A percentile compares a stretch with the other conserved stretches of the same genome.
These are phyloP conservation scores for Zopfia rhizophila DNA, from an alignment of 2,329 filamentous ascomycete genomes.

Conservation along the genomic window DNA sequence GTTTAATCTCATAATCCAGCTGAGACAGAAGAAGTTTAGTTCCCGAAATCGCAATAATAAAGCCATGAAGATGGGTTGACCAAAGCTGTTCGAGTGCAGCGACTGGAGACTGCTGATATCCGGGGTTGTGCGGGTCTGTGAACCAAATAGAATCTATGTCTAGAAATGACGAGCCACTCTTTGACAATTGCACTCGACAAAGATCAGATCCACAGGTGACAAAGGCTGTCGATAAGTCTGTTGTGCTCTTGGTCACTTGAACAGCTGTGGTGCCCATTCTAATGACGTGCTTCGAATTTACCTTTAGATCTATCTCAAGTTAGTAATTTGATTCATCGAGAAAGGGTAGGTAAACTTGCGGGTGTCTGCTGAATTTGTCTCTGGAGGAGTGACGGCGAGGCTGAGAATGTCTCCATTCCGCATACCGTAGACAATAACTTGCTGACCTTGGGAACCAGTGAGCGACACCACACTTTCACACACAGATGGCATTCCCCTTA, in stretches of 20 bases:
- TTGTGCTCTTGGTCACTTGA: constrained; percentile 33
- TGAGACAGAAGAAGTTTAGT: constrained; percentile 60
- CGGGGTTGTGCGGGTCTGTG: constrained; percentile 37
- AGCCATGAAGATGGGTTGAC: constrained; percentile 48
- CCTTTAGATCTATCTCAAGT: background rate
- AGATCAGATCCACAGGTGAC: constrained; percentile 52
- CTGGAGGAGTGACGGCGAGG: constrained; percentile 1
- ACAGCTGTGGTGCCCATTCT: constrained; percentile 44
- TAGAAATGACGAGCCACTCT: constrained; percentile 14
- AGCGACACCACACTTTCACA: constrained; percentile 46
- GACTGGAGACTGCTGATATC: constrained; percentile 42
- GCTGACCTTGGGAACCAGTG: constrained; percentile 9
- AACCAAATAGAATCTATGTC: constrained; percentile 52
- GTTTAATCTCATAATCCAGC: constrained; percentile 51
- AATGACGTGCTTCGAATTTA: constrained; percentile 1
- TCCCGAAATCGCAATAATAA: constrained; percentile 60
- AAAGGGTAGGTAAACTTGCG: background rate
- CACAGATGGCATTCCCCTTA: constrained; percentile 23
- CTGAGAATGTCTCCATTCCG: constrained; percentile 46
- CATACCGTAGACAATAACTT: constrained; percentile 47
- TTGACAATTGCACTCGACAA: constrained; percentile 41
- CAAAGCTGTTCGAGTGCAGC: constrained; percentile 46
- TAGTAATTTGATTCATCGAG: background rate
- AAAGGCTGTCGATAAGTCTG: constrained; percentile 42
- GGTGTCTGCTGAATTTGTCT: constrained; percentile 5